Conservation (phyloP, 2,329 filamentous ascomycete species). For the Lachnellula suecica region DNA sequence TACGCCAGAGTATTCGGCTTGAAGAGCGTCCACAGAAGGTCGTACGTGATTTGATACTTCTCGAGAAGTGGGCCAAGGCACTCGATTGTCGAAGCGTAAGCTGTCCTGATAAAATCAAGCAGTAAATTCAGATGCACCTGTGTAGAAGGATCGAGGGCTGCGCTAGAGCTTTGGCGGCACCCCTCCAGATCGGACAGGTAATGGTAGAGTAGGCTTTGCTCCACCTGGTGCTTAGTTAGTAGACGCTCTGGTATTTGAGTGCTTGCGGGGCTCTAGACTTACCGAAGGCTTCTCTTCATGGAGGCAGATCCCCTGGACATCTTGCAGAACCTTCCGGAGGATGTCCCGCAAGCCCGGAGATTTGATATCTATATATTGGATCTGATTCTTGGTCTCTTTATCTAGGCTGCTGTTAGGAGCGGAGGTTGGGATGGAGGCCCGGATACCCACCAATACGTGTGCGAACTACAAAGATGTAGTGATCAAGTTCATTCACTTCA, state of each 20-base stretch:
- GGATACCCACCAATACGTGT: conserved; percentile 11
- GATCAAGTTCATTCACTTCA: conserved; percentile 14
- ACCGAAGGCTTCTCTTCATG: not conserved
- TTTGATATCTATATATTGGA: conserved; percentile 5
- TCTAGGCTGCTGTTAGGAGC: conserved; percentile 1
- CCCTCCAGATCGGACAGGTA: conserved; percentile 14
- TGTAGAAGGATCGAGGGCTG: not conserved
- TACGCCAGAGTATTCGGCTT: conserved; percentile 33
- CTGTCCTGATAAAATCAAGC: conserved; percentile 14
- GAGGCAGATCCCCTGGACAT: not conserved
- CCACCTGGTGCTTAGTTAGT: not conserved
- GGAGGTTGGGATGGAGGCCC: conserved; percentile 8
- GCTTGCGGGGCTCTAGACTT: not conserved
- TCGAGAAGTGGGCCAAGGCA: conserved; percentile 25
- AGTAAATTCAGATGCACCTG: conserved; percentile 14
- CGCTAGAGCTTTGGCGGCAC: conserved; percentile 1
- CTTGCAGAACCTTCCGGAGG: not conserved
- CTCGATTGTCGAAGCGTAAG: conserved; percentile 11
- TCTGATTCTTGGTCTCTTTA: conserved; percentile 4
- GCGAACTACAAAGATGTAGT: conserved; percentile 20
- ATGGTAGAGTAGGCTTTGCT: conserved; percentile 1
- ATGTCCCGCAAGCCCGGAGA: not conserved
- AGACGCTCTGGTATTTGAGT: not conserved
- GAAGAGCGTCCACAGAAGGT: conserved; percentile 37
- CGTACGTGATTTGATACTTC: conserved; percentile 33